Evolutionary conservation across 225 moss, liverwort and hornwort species (phyloP).

Genomic region (Marchantia polymorpha): DNA sequence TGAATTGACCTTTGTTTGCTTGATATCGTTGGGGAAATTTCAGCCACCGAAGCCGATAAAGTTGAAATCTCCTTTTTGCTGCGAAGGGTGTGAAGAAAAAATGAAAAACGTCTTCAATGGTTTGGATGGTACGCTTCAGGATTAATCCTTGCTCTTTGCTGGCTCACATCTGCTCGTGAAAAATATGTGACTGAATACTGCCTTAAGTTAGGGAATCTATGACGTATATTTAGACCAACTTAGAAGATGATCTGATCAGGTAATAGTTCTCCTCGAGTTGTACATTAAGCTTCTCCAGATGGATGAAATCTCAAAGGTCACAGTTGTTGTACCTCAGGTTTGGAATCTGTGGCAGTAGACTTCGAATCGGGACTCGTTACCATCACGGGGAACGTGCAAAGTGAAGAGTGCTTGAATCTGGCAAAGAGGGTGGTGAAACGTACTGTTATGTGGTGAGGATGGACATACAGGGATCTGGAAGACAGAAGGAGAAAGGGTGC

Average conservation of each 20-base stretch:
- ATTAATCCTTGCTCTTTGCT: background rate
- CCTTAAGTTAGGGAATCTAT: too few species aligned
- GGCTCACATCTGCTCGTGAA: too few species aligned
- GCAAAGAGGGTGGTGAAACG: constrained; percentile 34
- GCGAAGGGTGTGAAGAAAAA: constrained; percentile 31
- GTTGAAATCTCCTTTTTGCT: constrained; percentile 42
- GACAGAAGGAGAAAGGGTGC: too few species aligned
- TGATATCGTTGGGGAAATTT: background rate
- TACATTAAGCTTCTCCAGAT: background rate
- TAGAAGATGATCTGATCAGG: too few species aligned
- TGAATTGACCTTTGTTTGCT: background rate
- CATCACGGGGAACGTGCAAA: constrained; percentile 38
- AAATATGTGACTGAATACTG: too few species aligned
- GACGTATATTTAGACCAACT: too few species aligned
- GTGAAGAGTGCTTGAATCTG: constrained; percentile 36
- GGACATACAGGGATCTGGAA: too few species aligned
- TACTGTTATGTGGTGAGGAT: constrained; percentile 16
- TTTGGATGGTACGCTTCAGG: constrained; percentile 24
- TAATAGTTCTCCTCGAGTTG: too few species aligned
- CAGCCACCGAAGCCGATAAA: constrained; percentile 33
- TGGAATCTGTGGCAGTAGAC: constrained; percentile 36
- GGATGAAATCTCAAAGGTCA: background rate
- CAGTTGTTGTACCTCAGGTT: constrained; percentile 20
- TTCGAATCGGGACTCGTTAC: constrained; percentile 18
- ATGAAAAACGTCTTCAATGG: constrained; percentile 17